phyloP scores from a whole-genome alignment of 768 basidiomycete genomes.

The Boletus edulis region DNA sequence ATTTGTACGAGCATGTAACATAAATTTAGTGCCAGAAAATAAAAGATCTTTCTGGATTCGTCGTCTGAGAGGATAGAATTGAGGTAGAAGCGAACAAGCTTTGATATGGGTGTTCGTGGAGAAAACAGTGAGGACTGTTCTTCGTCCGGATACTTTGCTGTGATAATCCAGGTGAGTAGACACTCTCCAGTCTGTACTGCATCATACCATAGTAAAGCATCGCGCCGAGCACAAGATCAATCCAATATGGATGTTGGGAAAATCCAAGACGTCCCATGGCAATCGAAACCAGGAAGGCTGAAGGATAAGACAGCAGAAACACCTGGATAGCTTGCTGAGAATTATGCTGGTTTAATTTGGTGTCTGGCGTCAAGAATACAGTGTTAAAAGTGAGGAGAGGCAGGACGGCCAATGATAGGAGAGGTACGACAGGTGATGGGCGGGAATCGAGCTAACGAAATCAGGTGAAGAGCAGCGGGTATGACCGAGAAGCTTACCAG shows the following conservation, averaged over 20 bases:
- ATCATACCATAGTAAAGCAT: constrained; percentile 65
- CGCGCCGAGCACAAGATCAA: constrained; percentile 55
- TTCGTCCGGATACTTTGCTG: constrained; percentile 54
- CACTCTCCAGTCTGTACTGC: neutral
- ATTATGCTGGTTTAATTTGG: constrained; percentile 44
- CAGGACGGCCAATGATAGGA: constrained; percentile 54
- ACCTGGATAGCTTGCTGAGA: constrained; percentile 52
- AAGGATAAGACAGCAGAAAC: constrained; percentile 58
- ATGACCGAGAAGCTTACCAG: constrained; percentile 43
- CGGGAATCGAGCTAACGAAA: constrained; percentile 47
- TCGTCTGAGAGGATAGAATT: constrained; percentile 89
- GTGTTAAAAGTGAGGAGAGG: constrained; percentile 62
- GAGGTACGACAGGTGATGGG: constrained; percentile 50
- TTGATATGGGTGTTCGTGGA: constrained; percentile 52
- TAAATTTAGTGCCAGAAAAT: constrained; percentile 92
- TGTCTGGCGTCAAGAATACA: constrained; percentile 58
- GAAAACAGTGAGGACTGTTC: constrained; percentile 41
- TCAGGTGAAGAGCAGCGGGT: constrained; percentile 2
- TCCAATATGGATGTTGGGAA: constrained; percentile 55
- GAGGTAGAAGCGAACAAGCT: constrained; percentile 65
- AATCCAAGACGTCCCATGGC: constrained; percentile 63
- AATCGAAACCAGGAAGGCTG: constrained; percentile 44
- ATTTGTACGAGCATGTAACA: constrained; percentile 97
- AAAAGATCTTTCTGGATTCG: constrained; percentile 94
- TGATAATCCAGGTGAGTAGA: constrained; percentile 6